Conservation (phyloP, 2,329 filamentous ascomycete species). For the Tolypocladium album region DNA sequence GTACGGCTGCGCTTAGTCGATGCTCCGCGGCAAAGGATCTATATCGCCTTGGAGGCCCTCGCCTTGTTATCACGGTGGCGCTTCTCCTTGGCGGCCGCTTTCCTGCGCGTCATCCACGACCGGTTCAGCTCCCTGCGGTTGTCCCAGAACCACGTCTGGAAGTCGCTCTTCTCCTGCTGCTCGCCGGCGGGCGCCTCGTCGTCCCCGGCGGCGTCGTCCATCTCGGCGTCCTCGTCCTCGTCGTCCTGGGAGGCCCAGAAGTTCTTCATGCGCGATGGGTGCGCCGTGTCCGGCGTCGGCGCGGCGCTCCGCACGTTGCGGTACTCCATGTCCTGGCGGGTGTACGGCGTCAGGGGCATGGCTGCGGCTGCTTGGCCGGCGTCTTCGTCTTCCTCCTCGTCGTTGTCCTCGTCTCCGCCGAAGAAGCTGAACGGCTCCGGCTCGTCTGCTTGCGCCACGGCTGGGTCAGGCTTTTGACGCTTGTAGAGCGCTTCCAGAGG, state of each 20-base stretch:
- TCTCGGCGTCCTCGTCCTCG: constrained; percentile 18
- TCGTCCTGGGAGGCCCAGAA: constrained; percentile 39
- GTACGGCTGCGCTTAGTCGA: background rate
- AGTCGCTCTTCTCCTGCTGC: constrained; percentile 33
- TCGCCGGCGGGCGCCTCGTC: constrained; percentile 9
- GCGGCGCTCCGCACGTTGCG: constrained; percentile 76
- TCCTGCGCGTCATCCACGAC: constrained; percentile 55
- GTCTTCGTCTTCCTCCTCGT: constrained; percentile 33
- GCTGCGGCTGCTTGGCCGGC: constrained; percentile 18
- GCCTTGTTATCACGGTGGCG: constrained; percentile 54
- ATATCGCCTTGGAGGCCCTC: constrained; percentile 30
- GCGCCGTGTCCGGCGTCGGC: constrained; percentile 87
- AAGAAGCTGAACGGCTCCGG: constrained; percentile 71
- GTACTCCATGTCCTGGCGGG: constrained; percentile 65
- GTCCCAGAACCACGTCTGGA: constrained; percentile 60
- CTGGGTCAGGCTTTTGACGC: constrained; percentile 39
- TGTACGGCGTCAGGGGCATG: constrained; percentile 72
- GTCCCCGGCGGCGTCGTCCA: constrained; percentile 14
- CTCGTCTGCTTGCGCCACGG: constrained; percentile 15
- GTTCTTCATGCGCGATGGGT: constrained; percentile 54
- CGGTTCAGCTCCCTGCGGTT: constrained; percentile 53
- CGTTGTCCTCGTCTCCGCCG: constrained; percentile 33
- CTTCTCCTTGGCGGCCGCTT: constrained; percentile 54
- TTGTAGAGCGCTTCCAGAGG: constrained; percentile 93
- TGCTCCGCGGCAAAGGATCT: constrained; percentile 2